Conservation (phyloP, 805 yeast genomes). For the Candida ulmi region DNA sequence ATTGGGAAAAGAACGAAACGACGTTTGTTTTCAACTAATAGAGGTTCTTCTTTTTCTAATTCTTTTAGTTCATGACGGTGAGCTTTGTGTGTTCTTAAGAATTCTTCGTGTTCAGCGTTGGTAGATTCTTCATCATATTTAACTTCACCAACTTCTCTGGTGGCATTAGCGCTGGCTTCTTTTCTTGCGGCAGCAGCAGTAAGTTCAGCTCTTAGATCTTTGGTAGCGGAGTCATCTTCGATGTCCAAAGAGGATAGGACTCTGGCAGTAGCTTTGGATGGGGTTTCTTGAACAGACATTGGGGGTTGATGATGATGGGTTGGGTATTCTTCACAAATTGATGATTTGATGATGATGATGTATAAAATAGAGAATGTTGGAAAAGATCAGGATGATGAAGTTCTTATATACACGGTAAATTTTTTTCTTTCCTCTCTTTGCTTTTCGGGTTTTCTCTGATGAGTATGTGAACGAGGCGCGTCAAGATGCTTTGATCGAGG, state of each 20-base stretch:
- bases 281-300: slow-evolving; percentile 57
- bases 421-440: background rate
- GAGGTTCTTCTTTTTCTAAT: slow-evolving; percentile 83
- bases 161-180: slow-evolving; percentile 18
- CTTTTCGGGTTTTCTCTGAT: background rate
- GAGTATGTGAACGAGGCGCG: background rate
- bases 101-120: slow-evolving; percentile 42
- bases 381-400: background rate
- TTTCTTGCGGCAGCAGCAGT: slow-evolving; percentile 35
- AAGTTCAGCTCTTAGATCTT: slow-evolving; percentile 37
- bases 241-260: slow-evolving; percentile 51
- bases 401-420: background rate
- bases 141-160: slow-evolving; percentile 14
- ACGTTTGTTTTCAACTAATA: slow-evolving; percentile 75
- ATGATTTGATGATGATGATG: too few species aligned
- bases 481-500: background rate
- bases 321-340: background rate
- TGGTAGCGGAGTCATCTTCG: slow-evolving; percentile 28
- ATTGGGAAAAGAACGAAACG: slow-evolving; percentile 95
- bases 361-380: too few species aligned
- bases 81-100: slow-evolving; percentile 54
- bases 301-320: slow-evolving; percentile 2
- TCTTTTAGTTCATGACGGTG: slow-evolving; percentile 73
- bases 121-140: slow-evolving; percentile 20
- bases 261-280: slow-evolving; percentile 58